Conservation (phyloP, 1,284 basidiomycete genomes). For the Trametes hirsuta region DNA sequence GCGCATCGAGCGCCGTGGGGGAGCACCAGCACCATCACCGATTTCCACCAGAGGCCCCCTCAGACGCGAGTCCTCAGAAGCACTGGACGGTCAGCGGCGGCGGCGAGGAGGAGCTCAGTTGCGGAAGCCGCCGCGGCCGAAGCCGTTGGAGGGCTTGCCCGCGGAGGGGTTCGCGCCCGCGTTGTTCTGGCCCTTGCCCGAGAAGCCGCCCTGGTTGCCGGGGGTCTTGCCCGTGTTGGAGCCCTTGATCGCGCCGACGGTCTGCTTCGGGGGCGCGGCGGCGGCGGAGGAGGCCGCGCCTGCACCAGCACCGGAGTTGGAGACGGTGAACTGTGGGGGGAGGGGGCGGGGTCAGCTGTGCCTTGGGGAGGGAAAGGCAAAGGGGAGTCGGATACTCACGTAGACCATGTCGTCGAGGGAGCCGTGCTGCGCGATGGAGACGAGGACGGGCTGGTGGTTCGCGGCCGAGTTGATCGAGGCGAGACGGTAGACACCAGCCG, state of each 20-base stretch:
- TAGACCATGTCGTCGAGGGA: constrained; percentile 65
- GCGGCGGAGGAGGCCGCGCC: constrained; percentile 21
- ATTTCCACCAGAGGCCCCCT: not conserved
- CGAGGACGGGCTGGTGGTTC: constrained; percentile 65
- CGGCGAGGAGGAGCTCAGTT: not conserved
- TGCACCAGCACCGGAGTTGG: constrained; percentile 26
- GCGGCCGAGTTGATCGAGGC: constrained; percentile 53
- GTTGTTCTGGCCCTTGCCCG: constrained; percentile 14
- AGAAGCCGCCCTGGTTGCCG: constrained; percentile 24
- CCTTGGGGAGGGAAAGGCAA: not conserved
- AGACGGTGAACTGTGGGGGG: constrained; percentile 50
- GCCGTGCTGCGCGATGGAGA: constrained; percentile 39
- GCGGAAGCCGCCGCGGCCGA: constrained; percentile 6
- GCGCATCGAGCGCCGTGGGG: constrained; percentile 2
- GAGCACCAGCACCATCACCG: not conserved
- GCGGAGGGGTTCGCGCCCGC: constrained; percentile 1
- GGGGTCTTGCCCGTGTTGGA: constrained; percentile 24
- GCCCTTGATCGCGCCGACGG: constrained; percentile 24
- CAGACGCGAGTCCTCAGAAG: not conserved
- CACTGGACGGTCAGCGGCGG: not conserved
- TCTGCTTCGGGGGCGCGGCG: constrained; percentile 16
- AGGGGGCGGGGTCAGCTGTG: not conserved
- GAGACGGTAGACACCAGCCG: constrained; percentile 59
- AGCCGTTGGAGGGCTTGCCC: constrained; percentile 3
- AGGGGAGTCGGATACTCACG: constrained; percentile 42